Percentiles rank a stretch among this genome's conserved stretches.
Evolutionary conservation across 2,329 filamentous ascomycete genomes (phyloP).

Genomic region (Colletotrichum cereale): DNA sequence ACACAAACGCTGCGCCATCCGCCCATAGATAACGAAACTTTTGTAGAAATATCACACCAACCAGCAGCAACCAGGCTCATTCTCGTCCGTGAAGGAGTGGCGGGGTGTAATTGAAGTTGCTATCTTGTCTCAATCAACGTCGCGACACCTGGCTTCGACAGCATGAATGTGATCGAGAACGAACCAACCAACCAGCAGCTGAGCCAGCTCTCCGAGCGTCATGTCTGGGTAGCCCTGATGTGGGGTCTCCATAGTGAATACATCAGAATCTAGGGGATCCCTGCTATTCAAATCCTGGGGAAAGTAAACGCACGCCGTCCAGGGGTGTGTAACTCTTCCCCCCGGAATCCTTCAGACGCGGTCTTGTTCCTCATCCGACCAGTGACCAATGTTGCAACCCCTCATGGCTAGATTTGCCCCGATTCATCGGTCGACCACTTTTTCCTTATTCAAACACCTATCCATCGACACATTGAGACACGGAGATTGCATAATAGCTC

Average conservation of each 20-base stretch:
- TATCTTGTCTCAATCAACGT: not conserved
- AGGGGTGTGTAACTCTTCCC: slow-evolving; percentile 6
- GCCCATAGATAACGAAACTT: not conserved
- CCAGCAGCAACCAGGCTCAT: not conserved
- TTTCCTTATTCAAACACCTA: not conserved
- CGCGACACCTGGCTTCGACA: too few species aligned
- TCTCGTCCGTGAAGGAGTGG: not conserved
- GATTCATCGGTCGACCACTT: not conserved
- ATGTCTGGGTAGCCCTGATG: not conserved
- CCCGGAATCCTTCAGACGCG: slow-evolving; percentile 23
- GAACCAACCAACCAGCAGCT: not conserved
- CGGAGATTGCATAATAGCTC: not conserved
- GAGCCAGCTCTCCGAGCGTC: not conserved
- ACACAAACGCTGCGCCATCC: slow-evolving; percentile 18
- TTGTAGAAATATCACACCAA: not conserved
- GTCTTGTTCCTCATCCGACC: slow-evolving; percentile 21
- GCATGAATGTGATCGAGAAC: not conserved
- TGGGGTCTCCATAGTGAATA: not conserved
- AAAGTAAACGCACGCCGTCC: not conserved
- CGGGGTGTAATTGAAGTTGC: not conserved
- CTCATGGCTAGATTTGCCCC: slow-evolving; percentile 9
- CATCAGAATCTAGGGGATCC: not conserved
- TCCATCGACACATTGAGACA: not conserved
- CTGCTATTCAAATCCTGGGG: not conserved
- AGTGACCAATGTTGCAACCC: slow-evolving; percentile 1